Evolutionary conservation across 768 basidiomycete species (phyloP).

Genomic region (Agaricus subrufescens): DNA sequence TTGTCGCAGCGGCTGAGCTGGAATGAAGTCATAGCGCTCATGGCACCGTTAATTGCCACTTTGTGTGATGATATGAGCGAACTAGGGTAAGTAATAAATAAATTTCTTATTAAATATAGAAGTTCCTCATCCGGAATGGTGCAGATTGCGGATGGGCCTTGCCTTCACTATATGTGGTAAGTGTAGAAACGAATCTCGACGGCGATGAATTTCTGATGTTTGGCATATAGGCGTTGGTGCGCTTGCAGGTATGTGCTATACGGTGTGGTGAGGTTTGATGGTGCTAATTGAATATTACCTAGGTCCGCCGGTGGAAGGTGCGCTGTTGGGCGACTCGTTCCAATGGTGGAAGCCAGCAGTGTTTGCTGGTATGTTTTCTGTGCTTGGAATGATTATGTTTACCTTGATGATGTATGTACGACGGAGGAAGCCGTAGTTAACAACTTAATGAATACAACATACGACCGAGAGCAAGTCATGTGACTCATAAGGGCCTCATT

Average conservation of each 20-base stretch:
- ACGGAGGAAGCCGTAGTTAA: background rate
- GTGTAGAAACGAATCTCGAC: background rate
- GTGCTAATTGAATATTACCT: background rate
- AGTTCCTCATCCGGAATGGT: background rate
- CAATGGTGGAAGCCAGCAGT: slow-evolving; percentile 15
- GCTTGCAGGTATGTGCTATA: slow-evolving; percentile 9
- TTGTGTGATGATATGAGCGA: slow-evolving; percentile 7
- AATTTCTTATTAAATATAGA: background rate
- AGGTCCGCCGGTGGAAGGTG: slow-evolving; percentile 15
- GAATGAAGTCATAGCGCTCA: slow-evolving; percentile 10
- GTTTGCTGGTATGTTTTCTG: slow-evolving; percentile 9
- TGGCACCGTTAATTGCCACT: slow-evolving; percentile 9
- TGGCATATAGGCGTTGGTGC: slow-evolving; percentile 10
- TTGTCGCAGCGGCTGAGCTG: background rate
- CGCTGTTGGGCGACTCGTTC: slow-evolving; percentile 9
- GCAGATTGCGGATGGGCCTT: slow-evolving; percentile 14
- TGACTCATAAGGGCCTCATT: background rate
- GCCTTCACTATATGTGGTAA: slow-evolving; percentile 14
- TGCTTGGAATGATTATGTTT: background rate
- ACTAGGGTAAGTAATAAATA: slow-evolving; percentile 6
- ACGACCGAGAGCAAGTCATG: background rate
- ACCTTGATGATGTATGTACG: background rate
- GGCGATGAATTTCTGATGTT: background rate
- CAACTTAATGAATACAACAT: background rate
- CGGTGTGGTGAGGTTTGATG: background rate